These are phyloP conservation scores for Fomitopsis pulvina DNA, from an alignment of 768 basidiomycete species.

Conservation along the genomic window DNA sequence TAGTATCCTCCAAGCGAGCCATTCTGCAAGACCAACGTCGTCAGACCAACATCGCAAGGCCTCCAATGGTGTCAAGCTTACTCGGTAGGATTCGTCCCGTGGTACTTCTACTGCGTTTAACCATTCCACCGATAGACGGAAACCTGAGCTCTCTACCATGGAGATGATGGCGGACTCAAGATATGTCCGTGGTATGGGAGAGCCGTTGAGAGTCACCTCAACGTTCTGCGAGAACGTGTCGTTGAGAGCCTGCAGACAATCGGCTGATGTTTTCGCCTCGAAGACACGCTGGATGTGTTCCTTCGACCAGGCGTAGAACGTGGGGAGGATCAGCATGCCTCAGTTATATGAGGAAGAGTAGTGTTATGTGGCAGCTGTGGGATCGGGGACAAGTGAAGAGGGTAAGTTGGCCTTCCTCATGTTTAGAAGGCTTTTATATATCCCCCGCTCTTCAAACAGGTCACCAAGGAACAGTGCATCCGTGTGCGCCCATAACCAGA, in stretches of 20 bases:
- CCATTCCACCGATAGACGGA: conserved; percentile 45
- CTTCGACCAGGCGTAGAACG: conserved; percentile 44
- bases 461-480: conserved; percentile 2
- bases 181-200: conserved; percentile 29
- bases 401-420: not conserved
- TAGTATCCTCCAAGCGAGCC: conserved; percentile 47
- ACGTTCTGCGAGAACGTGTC: conserved; percentile 39
- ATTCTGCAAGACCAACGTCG: conserved; percentile 24
- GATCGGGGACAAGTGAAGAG: not conserved
- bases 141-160: conserved; percentile 33
- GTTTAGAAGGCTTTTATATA: not conserved
- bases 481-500: conserved; percentile 2
- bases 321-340: conserved; percentile 24
- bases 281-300: conserved; percentile 44
- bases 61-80: conserved; percentile 21
- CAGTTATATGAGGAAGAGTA: not conserved
- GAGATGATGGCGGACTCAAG: conserved; percentile 36
- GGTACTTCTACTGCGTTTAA: conserved; percentile 38
- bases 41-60: not conserved
- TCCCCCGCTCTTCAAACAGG: conserved; percentile 3
- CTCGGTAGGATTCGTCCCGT: conserved; percentile 35
- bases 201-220: conserved; percentile 38
- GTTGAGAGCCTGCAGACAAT: conserved; percentile 35
- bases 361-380: not conserved
- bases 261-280: conserved; percentile 40